Percentiles rank a stretch among this genome's conserved stretches.
Conservation (phyloP, 192 early-diverging fungal genomes). For the Phlyctochytrium planicorne region DNA sequence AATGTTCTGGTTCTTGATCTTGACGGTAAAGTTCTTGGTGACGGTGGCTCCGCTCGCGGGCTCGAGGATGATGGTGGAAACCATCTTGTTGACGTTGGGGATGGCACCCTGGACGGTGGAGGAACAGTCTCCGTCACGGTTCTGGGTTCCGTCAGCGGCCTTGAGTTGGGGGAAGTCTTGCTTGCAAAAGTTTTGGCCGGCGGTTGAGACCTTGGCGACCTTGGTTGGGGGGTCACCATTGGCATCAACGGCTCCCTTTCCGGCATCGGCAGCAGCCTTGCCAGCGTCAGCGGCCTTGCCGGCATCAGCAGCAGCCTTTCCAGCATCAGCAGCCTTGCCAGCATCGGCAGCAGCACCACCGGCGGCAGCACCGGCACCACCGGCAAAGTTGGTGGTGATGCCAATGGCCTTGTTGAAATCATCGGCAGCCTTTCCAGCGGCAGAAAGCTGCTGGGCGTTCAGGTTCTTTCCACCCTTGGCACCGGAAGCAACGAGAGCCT, state of each 20-base stretch:
- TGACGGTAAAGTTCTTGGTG: slow-evolving; percentile 23
- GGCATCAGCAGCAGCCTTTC: neutral
- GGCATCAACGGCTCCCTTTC: neutral
- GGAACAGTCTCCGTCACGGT: slow-evolving; percentile 28
- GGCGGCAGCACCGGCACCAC: slow-evolving; percentile 24
- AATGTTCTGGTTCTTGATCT: slow-evolving; percentile 30
- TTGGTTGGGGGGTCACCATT: neutral
- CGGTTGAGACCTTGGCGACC: too few relatives aligned
- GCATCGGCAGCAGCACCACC: neutral
- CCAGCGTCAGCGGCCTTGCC: neutral
- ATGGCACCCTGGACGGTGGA: slow-evolving; percentile 32
- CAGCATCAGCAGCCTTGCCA: neutral
- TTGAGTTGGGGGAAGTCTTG: too few relatives aligned
- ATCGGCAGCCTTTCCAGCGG: slow-evolving; percentile 21
- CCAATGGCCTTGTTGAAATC: slow-evolving; percentile 33
- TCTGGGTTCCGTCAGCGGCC: slow-evolving; percentile 36
- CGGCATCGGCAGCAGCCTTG: neutral
- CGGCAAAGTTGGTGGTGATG: slow-evolving; percentile 30
- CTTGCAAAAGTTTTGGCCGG: too few relatives aligned
- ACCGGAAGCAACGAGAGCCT: neutral
- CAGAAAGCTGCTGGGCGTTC: slow-evolving; percentile 1
- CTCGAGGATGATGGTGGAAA: slow-evolving; percentile 30
- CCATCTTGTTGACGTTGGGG: slow-evolving; percentile 38
- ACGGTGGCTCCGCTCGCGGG: slow-evolving; percentile 34
- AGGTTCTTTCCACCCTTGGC: slow-evolving; percentile 10